Evolutionary conservation across 345 rosid genomes (phyloP), one percentile per base, ranked within the genome.

Genomic region (Eutrema yunnanense): DNA sequence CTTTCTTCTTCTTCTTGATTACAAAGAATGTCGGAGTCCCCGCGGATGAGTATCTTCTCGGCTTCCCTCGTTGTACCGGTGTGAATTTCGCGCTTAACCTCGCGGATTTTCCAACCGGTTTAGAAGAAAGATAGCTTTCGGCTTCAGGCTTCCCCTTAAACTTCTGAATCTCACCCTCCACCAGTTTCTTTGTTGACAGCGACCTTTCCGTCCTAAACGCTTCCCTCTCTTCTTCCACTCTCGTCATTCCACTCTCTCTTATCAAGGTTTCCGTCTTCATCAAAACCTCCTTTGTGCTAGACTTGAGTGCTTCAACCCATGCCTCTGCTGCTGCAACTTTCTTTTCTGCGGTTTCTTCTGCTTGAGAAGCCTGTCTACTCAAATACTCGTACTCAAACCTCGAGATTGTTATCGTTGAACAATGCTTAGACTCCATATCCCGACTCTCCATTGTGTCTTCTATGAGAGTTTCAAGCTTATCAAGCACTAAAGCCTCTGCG

Each of bases 291-390:
- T 65, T 82, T 69, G 87, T 94, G 73, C 87, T 84, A 7, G 86
- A 80, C 70, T 81, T 86, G 36, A 90, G 34, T 67, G 96, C 93
- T 75, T 88, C 89, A n/a, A 85, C 78, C 96, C 98, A 93, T 1
- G 97, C 93, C 80, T 82, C 82, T 48, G 96, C 90, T 22, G 98
- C 97, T 9, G 85, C 88, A 30, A 90, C 84, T 77, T 93, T 90
- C 70, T 87, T 86, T 69, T 83, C 93, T 4, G 96, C 96, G 6
- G 87, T 81, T 74, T 92, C 96, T 77, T 87, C 88, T 1, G 96
- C 96, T 52, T 54, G 69, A n/a, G 46, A 82, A 8, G 88, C 91
- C 19, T 82, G 82, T 53, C 85, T 87, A 1, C 65, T 87, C 74
- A 90, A 67, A 80, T 88, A 92, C 48, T 90, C 90, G 0, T 85